Conservation (phyloP, 768 basidiomycete species). For the Coprinopsis strossmayeri region DNA sequence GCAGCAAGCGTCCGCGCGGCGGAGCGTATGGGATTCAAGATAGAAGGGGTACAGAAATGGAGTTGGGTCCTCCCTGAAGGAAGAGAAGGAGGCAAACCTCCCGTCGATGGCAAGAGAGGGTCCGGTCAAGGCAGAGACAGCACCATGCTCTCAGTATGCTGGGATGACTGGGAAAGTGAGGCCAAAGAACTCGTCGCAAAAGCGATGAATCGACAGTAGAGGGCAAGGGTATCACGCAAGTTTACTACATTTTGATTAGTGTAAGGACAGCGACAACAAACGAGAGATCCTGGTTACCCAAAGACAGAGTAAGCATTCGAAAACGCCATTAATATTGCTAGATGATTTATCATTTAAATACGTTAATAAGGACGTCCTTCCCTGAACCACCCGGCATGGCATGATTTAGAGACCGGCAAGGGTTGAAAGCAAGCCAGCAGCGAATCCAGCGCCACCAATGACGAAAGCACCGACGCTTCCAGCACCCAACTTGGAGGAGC, state of each 20-base stretch:
- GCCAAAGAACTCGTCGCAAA: constrained; percentile 23
- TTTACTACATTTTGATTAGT: not conserved
- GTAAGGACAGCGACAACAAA: not conserved
- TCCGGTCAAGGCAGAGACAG: constrained; percentile 32
- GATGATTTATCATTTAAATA: not conserved
- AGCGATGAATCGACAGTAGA: constrained; percentile 22
- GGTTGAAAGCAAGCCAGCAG: not conserved
- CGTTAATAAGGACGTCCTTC: too few species aligned
- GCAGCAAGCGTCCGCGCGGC: constrained; percentile 37
- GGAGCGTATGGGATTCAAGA: constrained; percentile 44
- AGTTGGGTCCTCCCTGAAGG: constrained; percentile 31
- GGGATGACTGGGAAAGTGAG: constrained; percentile 44
- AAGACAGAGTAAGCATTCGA: not conserved
- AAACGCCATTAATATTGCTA: not conserved
- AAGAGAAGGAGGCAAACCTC: constrained; percentile 25
- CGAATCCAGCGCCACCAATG: not conserved
- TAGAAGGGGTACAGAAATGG: constrained; percentile 45
- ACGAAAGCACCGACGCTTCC: not conserved
- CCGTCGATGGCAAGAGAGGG: constrained; percentile 22
- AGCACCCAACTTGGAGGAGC: not conserved
- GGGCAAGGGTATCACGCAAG: not conserved
- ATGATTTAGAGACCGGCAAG: not conserved
- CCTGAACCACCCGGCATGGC: too few species aligned
- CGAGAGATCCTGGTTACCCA: not conserved
- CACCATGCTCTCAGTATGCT: constrained; percentile 31